phyloP scores from a whole-genome alignment of 768 basidiomycete genomes.

The Tremella yokohamensis region DNA sequence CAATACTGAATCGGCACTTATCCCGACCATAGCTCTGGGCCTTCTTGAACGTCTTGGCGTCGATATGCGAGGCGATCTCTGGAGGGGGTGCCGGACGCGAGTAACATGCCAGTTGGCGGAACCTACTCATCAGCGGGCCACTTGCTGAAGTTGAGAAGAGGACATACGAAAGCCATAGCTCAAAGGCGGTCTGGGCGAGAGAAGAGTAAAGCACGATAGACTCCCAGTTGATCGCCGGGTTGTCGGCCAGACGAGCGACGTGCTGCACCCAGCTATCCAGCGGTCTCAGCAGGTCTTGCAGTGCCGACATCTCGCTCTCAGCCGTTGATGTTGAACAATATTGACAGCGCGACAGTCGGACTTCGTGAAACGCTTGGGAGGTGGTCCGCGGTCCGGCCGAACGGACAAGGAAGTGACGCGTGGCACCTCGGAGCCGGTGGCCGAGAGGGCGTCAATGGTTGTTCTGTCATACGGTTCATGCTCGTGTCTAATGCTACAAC shows the following conservation, averaged over 20 bases:
- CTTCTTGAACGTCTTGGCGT: constrained; percentile 70
- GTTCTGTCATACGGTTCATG: too few relatives aligned
- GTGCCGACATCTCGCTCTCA: too few relatives aligned
- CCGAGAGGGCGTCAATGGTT: too few relatives aligned
- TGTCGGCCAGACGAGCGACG: constrained; percentile 26
- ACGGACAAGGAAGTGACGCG: too few relatives aligned
- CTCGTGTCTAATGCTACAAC: too few relatives aligned
- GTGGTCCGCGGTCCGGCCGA: too few relatives aligned
- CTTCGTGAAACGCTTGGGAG: too few relatives aligned
- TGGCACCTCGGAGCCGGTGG: too few relatives aligned
- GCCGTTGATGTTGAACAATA: too few relatives aligned
- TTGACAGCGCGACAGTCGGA: too few relatives aligned
- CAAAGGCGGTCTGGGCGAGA: constrained; percentile 75
- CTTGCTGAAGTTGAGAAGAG: neutral
- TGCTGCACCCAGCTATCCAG: constrained; percentile 2
- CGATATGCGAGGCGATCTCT: constrained; percentile 67
- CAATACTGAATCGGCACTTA: constrained; percentile 77
- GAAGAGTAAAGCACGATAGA: constrained; percentile 72
- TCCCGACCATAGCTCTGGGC: constrained; percentile 87
- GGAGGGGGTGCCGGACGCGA: constrained; percentile 69
- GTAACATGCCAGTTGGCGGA: constrained; percentile 82
- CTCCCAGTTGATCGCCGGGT: constrained; percentile 62
- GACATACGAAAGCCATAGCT: constrained; percentile 78
- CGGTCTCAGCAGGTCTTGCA: neutral
- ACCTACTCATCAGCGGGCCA: constrained; percentile 44